These are phyloP conservation scores for Alternaria brassicae DNA, from an alignment of 2,329 filamentous ascomycete genomes.

Conservation along the genomic window DNA sequence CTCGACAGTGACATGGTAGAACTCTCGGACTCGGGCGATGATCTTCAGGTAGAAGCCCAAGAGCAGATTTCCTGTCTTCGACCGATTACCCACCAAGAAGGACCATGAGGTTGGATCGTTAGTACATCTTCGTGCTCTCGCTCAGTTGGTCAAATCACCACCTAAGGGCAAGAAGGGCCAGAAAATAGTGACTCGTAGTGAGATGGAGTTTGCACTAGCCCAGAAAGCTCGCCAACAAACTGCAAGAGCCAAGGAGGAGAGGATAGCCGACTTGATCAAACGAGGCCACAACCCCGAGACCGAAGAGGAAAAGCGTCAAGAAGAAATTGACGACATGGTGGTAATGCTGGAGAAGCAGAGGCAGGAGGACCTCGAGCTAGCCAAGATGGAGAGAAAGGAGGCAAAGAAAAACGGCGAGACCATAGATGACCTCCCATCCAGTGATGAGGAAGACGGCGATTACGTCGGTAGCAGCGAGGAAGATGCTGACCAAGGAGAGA, in stretches of 20 bases:
- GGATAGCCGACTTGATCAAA: slow-evolving; percentile 76
- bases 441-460: slow-evolving; percentile 64
- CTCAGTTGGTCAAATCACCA: slow-evolving; percentile 71
- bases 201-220: slow-evolving; percentile 73
- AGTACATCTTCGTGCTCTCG: slow-evolving; percentile 74
- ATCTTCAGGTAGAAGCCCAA: slow-evolving; percentile 67
- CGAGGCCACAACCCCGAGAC: slow-evolving; percentile 85
- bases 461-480: slow-evolving; percentile 58
- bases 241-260: slow-evolving; percentile 75
- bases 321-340: slow-evolving; percentile 80
- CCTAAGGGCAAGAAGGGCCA: slow-evolving; percentile 56
- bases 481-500: slow-evolving; percentile 52
- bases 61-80: slow-evolving; percentile 64
- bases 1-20: slow-evolving; percentile 33
- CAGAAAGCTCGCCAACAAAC: slow-evolving; percentile 82
- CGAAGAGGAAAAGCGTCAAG: slow-evolving; percentile 82
- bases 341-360: slow-evolving; percentile 77
- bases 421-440: slow-evolving; percentile 55
- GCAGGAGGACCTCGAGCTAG: slow-evolving; percentile 79
- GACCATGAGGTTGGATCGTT: slow-evolving; percentile 69
- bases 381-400: slow-evolving; percentile 75
- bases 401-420: slow-evolving; percentile 67
- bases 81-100: slow-evolving; percentile 69
- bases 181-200: slow-evolving; percentile 69
- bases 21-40: slow-evolving; percentile 63